Conservation (phyloP, 2,329 filamentous ascomycete species). For the Calonectria pseudoturangicola region DNA sequence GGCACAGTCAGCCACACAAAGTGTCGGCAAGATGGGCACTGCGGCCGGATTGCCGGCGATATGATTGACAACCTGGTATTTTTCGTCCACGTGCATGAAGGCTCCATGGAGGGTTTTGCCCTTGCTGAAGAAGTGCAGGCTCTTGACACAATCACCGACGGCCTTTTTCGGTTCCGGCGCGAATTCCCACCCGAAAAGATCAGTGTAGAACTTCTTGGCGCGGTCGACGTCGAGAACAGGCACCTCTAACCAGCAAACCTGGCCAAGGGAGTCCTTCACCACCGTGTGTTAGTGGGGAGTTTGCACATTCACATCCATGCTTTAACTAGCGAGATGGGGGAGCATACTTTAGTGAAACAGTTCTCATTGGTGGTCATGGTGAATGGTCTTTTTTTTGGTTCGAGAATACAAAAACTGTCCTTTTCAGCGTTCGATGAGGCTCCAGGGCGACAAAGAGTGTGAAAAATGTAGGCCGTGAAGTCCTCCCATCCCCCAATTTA, state of each 20-base stretch:
- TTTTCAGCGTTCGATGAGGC: background rate
- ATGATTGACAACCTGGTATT: constrained; percentile 54
- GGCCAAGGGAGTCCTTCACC: constrained; percentile 53
- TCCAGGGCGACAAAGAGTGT: background rate
- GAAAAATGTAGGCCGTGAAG: background rate
- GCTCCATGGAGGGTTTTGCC: constrained; percentile 59
- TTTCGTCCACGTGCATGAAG: constrained; percentile 59
- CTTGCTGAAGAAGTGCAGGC: constrained; percentile 60
- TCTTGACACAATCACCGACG: constrained; percentile 52
- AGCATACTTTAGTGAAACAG: constrained; percentile 40
- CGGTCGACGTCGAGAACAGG: constrained; percentile 59
- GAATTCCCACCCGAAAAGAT: constrained; percentile 60
- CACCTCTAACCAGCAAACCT: constrained; percentile 63
- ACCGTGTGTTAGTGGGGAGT: constrained; percentile 20
- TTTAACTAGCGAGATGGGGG: background rate
- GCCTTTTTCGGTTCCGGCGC: constrained; percentile 45
- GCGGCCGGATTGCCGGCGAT: constrained; percentile 50
- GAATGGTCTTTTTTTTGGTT: background rate
- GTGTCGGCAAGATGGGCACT: constrained; percentile 58
- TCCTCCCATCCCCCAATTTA: constrained; percentile 39
- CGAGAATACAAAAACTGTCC: background rate
- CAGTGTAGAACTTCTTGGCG: constrained; percentile 61
- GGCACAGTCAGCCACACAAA: constrained; percentile 58
- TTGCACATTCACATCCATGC: background rate
- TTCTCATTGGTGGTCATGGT: constrained; percentile 37